These are phyloP conservation scores for Kuraishia cidri DNA, from an alignment of 805 yeast genomes.

Conservation along the genomic window DNA sequence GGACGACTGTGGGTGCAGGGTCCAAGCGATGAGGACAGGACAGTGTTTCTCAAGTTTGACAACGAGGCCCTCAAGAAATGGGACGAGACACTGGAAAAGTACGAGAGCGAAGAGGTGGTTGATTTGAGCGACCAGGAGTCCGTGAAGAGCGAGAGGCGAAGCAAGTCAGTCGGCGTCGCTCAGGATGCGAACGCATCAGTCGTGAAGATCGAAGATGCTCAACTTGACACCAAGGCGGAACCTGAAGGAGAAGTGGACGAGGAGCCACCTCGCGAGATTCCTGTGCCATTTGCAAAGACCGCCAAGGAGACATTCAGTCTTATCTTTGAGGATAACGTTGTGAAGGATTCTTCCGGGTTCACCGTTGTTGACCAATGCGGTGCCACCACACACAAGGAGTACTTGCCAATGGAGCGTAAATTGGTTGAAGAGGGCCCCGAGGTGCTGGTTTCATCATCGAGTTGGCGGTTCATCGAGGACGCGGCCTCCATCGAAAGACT, in stretches of 20 bases:
- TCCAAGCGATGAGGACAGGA: conserved; percentile 45
- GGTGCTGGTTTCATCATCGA: conserved; percentile 36
- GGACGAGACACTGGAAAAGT: conserved; percentile 7
- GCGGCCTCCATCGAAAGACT: conserved; percentile 48
- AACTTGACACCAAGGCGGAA: not conserved
- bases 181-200: not conserved
- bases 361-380: conserved; percentile 26
- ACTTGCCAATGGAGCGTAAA: conserved; percentile 43
- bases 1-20: conserved; percentile 92
- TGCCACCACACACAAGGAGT: conserved; percentile 16
- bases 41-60: conserved; percentile 10
- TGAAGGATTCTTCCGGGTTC: conserved; percentile 11
- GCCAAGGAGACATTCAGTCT: conserved; percentile 21
- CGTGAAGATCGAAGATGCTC: not conserved
- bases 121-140: not conserved
- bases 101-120: not conserved
- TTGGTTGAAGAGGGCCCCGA: conserved; percentile 58
- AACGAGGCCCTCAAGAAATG: conserved; percentile 31
- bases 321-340: conserved; percentile 15
- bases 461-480: conserved; percentile 69
- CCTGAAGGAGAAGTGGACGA: not conserved
- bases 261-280: not conserved
- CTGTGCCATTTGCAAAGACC: conserved; percentile 11
- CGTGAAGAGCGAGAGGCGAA: not conserved
- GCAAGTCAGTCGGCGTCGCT: not conserved